Percentiles rank a stretch among this genome's conserved stretches.
Conservation (phyloP, 306 rosid genomes). For the Cucurbita maxima region DNA sequence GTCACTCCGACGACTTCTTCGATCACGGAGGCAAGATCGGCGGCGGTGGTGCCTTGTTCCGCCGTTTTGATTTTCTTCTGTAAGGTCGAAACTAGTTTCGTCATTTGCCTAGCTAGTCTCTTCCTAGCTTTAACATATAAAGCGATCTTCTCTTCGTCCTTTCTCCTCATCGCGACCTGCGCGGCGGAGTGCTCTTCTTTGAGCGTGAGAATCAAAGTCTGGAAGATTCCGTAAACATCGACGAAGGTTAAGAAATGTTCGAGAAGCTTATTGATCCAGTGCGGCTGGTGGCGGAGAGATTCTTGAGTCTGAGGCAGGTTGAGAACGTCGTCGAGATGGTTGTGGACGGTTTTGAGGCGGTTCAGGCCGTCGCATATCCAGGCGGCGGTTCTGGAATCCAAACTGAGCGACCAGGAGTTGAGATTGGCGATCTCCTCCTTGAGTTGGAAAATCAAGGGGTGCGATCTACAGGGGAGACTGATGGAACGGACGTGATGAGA, state of each 20-base stretch:
- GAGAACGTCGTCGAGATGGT: slow-evolving; percentile 47
- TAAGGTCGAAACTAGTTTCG: slow-evolving; percentile 30
- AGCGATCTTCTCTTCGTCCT: slow-evolving; percentile 28
- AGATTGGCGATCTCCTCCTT: slow-evolving; percentile 37
- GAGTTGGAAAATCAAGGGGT: slow-evolving; percentile 67
- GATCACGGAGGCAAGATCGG: slow-evolving; percentile 30
- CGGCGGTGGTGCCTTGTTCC: slow-evolving; percentile 19
- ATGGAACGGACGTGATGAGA: slow-evolving; percentile 71
- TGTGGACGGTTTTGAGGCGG: slow-evolving; percentile 40
- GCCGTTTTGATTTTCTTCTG: background rate
- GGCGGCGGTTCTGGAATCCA: slow-evolving; percentile 18
- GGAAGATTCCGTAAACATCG: slow-evolving; percentile 67
- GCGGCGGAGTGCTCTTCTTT: slow-evolving; percentile 55
- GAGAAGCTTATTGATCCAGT: slow-evolving; percentile 46
- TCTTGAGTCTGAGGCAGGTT: slow-evolving; percentile 68
- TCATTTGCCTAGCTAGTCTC: slow-evolving; percentile 33
- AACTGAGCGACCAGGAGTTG: slow-evolving; percentile 19
- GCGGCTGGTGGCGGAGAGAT: slow-evolving; percentile 41
- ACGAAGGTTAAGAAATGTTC: slow-evolving; percentile 55
- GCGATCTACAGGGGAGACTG: slow-evolving; percentile 87
- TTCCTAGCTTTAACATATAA: slow-evolving; percentile 30
- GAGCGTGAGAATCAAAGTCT: slow-evolving; percentile 28
- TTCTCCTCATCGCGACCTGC: slow-evolving; percentile 50
- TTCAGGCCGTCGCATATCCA: slow-evolving; percentile 38
- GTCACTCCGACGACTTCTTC: slow-evolving; percentile 42